phyloP scores from a whole-genome alignment of 345 rosid genomes.

The Brassica rapa region DNA sequence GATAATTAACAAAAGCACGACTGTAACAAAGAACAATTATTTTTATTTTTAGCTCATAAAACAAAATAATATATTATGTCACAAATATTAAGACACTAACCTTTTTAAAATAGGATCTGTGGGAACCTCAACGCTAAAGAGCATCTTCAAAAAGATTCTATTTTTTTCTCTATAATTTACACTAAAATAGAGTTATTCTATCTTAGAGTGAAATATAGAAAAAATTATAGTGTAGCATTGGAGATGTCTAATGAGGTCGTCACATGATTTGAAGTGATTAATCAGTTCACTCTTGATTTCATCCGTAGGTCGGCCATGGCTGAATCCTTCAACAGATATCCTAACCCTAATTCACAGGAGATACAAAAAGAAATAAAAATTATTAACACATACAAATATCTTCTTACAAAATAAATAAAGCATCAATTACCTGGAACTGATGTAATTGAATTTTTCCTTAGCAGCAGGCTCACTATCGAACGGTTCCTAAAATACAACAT shows the following conservation, averaged over 20 bases:
- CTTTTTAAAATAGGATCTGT: not conserved
- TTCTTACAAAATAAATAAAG: not conserved
- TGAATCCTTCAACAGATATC: not conserved
- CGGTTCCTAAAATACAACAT: not conserved
- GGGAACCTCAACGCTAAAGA: not conserved
- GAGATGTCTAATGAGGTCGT: not conserved
- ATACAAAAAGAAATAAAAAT: too few relatives aligned
- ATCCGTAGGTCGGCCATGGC: not conserved
- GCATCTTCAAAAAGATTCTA: too few relatives aligned
- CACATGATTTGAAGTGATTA: not conserved
- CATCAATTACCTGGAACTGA: not conserved
- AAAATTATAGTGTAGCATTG: too few relatives aligned
- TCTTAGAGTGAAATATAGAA: not conserved
- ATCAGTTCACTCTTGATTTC: not conserved
- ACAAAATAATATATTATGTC: not conserved
- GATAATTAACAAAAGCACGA: not conserved
- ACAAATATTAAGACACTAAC: not conserved
- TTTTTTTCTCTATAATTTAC: too few relatives aligned
- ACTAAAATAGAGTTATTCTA: too few relatives aligned
- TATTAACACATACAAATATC: not conserved
- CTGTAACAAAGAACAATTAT: not conserved
- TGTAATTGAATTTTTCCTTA: not conserved
- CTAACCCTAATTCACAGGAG: not conserved
- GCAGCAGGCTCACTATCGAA: too few relatives aligned
- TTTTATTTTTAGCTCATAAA: not conserved